These are phyloP conservation scores for Monosporozyma yasuniensis DNA, from an alignment of 805 yeast genomes.

Conservation along the genomic window DNA sequence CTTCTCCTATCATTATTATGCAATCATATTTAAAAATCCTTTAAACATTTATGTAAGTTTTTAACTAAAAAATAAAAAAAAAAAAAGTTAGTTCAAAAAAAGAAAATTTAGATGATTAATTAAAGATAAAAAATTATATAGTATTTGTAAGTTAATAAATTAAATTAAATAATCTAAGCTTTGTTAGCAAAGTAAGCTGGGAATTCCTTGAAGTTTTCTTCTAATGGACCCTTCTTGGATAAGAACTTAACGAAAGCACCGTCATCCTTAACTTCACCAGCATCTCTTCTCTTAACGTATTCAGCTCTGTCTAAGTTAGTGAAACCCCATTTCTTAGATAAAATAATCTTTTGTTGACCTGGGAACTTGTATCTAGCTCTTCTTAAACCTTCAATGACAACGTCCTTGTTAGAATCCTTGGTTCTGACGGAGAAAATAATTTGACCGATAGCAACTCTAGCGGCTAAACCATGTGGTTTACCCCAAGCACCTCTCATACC, in stretches of 20 bases:
- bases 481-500: slow-evolving; percentile 99
- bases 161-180: slow-evolving; percentile 29
- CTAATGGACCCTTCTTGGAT: slow-evolving; percentile 92
- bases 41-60: no score
- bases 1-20: no score
- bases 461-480: slow-evolving; percentile 99
- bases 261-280: slow-evolving; percentile 98
- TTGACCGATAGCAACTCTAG: slow-evolving; percentile 98
- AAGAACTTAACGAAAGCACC: slow-evolving; percentile 99
- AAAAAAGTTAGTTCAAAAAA: not conserved
- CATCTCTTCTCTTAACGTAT: slow-evolving; percentile 86
- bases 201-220: slow-evolving; percentile 84
- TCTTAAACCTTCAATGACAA: slow-evolving; percentile 97
- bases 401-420: slow-evolving; percentile 95
- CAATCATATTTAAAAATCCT: not conserved
- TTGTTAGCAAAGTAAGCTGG: slow-evolving; percentile 61
- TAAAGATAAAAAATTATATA: not conserved
- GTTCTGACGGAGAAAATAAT: slow-evolving; percentile 96
- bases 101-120: not conserved
- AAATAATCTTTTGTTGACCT: slow-evolving; percentile 99
- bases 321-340: slow-evolving; percentile 99
- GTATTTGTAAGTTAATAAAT: no score
- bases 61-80: no score
- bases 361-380: slow-evolving; percentile 99
- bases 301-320: slow-evolving; percentile 97